Percentiles rank a stretch among this genome's conserved stretches.
phyloP scores from a whole-genome alignment of 352 stramenopile species.

The Phytophthora aleatoria region DNA sequence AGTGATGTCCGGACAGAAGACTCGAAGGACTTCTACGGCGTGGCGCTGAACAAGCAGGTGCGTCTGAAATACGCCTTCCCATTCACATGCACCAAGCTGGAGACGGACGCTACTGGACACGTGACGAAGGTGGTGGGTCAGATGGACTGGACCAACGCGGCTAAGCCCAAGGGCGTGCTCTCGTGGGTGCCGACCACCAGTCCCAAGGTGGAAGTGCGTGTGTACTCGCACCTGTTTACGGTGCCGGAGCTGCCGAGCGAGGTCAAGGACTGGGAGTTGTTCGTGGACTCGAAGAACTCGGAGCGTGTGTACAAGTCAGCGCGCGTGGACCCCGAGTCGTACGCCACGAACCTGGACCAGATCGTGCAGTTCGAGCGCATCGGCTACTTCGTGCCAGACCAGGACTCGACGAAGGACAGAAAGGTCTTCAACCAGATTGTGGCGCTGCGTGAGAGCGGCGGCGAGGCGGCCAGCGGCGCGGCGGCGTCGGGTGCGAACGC shows the following conservation, averaged over 20 bases:
- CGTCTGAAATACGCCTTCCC: constrained; percentile 96
- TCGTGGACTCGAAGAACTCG: constrained; percentile 88
- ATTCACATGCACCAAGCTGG: constrained; percentile 91
- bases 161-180: constrained; percentile 95
- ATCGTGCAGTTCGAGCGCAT: constrained; percentile 98
- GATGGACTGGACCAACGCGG: constrained; percentile 75
- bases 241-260: constrained; percentile 81
- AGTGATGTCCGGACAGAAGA: constrained; percentile 72
- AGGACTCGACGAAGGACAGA: constrained; percentile 90
- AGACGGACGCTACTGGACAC: constrained; percentile 59
- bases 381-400: constrained; percentile 98
- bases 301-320: constrained; percentile 85
- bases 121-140: constrained; percentile 68
- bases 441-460: constrained; percentile 89
- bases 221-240: constrained; percentile 98
- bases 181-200: constrained; percentile 94
- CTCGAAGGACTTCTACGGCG: constrained; percentile 93
- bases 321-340: constrained; percentile 88
- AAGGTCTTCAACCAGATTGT: constrained; percentile 98
- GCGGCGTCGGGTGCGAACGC: constrained; percentile 35
- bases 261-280: constrained; percentile 74
- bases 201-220: constrained; percentile 88
- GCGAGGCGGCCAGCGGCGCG: constrained; percentile 34
- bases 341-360: constrained; percentile 55
- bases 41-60: constrained; percentile 96